Base-by-base conservation (phyloP, 2,329 filamentous ascomycete species). In the Trichoderma sp. region DNA sequence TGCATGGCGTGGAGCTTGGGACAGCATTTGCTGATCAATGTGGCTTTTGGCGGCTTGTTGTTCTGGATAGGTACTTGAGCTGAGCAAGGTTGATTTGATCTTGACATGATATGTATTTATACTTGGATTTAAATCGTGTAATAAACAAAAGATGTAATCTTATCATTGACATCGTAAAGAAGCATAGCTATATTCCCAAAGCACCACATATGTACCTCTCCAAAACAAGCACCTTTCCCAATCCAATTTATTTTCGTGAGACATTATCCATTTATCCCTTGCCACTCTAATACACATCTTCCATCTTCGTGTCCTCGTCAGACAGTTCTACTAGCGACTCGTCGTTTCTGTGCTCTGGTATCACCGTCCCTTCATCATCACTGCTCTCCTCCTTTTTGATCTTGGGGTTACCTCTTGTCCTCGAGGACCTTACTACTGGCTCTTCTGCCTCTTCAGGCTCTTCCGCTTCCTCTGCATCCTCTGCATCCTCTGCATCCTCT, bases 1-100 rank as follows among this genome's bases (percentile, higher is more conserved):
- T 92, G 89, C 72, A 91, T 96, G 84, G 93, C 91, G 16, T 99
- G 96, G 96, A 89, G 87, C 71, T 76, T 95, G 56, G 92, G 88
- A 8, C 93, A 94, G 82, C 95, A 99, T 86, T 77, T 94, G 70
- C 77, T 86, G 46, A 83, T 95, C 54, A 94, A 95, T 77, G 74
- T 94, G 39, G 82, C 86, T 5, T 73, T 90, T 54, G 89, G 88
- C 1, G 84, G 88, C 34, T 65, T 87, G 46, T 73, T 92, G 58
- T 89, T 86, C 75, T 86, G 83, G 82, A 69, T 89, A 16, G 85
- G 83, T 2, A 28, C 13, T 16, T 66, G 30, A 51, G 10, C 39
- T 24, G 24, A 10, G 32, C 16, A 10, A 75, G 61, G 5, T 28
- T 5, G 2, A 60, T 28, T 32, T 8, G 3, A 39, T 14, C 51